Conservation (phyloP, 2,329 filamentous ascomycete genomes). For the Aureobasidium melanogenum region DNA sequence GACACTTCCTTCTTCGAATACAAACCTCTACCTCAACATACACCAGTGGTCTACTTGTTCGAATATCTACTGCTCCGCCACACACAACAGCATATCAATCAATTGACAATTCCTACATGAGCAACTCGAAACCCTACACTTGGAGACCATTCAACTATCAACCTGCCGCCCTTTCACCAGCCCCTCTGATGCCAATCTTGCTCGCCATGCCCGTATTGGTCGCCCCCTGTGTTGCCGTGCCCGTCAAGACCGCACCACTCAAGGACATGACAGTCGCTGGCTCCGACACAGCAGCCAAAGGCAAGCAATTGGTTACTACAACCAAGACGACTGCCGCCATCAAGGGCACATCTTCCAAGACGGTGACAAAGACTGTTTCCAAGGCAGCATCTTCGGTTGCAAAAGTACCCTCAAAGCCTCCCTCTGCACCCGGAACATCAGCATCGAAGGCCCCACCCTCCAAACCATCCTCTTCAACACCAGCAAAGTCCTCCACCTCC, state of each 20-base stretch:
- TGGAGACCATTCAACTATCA: constrained; percentile 20
- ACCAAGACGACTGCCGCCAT: neutral
- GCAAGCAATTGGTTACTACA: neutral
- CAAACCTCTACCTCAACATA: neutral
- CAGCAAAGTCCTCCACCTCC: neutral
- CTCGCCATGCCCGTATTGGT: neutral
- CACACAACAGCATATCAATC: neutral
- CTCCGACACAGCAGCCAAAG: neutral
- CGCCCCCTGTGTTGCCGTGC: neutral
- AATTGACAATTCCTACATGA: neutral
- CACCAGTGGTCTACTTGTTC: neutral
- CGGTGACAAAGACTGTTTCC: neutral
- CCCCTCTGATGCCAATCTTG: neutral
- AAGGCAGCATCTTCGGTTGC: neutral
- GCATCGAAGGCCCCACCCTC: neutral
- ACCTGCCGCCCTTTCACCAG: constrained; percentile 9
- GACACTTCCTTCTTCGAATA: neutral
- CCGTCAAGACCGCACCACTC: neutral
- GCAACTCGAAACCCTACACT: constrained; percentile 16
- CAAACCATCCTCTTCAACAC: neutral
- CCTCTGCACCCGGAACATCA: neutral
- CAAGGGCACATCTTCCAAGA: neutral
- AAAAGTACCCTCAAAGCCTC: neutral
- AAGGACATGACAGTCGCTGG: neutral
- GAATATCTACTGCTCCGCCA: neutral